phyloP scores from a whole-genome alignment of 306 rosid genomes.

The Clitoria ternatea region DNA sequence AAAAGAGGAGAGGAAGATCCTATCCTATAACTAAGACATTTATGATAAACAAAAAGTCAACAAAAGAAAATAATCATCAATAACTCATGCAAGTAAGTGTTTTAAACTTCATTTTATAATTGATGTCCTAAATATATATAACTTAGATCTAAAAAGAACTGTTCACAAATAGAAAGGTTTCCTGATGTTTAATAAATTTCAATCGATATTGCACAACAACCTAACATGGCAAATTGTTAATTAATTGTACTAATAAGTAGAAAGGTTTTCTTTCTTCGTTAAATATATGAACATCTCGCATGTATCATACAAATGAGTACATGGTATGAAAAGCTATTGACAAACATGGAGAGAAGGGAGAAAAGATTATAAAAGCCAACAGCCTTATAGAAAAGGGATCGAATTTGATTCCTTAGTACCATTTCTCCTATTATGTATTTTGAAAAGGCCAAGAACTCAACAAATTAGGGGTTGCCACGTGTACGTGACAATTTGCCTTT shows the following conservation, averaged over 20 bases:
- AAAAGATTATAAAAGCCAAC: constrained; percentile 38
- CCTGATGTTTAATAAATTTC: too few relatives aligned
- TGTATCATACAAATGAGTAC: constrained; percentile 17
- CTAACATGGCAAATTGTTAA: not conserved
- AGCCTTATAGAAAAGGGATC: constrained; percentile 35
- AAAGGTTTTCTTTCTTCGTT: not conserved
- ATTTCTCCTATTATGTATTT: constrained; percentile 15
- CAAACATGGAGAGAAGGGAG: constrained; percentile 31
- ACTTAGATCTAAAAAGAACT: too few relatives aligned
- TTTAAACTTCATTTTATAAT: too few relatives aligned
- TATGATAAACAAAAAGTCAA: too few relatives aligned
- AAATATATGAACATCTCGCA: constrained; percentile 17
- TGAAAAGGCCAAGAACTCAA: constrained; percentile 20
- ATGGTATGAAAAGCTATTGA: constrained; percentile 34
- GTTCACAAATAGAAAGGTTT: too few relatives aligned
- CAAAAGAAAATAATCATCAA: too few relatives aligned
- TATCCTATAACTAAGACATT: too few relatives aligned
- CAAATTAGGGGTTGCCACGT: constrained; percentile 35
- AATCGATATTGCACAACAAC: not conserved
- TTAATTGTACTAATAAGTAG: not conserved
- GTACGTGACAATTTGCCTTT: constrained; percentile 23
- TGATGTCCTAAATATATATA: too few relatives aligned
- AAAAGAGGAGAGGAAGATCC: too few relatives aligned
- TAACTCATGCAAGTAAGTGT: too few relatives aligned
- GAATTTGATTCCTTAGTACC: constrained; percentile 54